phyloP scores from a whole-genome alignment of 2,329 filamentous ascomycete species.

The Diaporthe sp. region DNA sequence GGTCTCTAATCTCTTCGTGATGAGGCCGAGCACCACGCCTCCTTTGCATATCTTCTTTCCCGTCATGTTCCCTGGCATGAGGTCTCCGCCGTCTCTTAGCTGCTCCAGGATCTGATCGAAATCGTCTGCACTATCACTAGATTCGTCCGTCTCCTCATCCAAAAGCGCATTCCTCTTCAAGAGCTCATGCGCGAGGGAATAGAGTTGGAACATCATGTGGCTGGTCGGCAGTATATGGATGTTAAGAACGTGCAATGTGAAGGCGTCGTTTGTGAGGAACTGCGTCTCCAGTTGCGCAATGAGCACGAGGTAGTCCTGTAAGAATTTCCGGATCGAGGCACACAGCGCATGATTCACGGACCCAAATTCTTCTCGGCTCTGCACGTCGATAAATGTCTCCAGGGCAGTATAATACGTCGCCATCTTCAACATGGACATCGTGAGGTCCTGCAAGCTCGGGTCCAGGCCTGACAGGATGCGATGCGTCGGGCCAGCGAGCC shows the following conservation, averaged over 20 bases:
- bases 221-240: constrained; percentile 90
- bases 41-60: constrained; percentile 96
- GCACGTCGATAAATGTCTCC: constrained; percentile 92
- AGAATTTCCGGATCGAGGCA: constrained; percentile 88
- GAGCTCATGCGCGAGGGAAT: constrained; percentile 87
- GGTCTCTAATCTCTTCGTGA: constrained; percentile 85
- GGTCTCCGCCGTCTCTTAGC: constrained; percentile 85
- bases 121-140: constrained; percentile 81
- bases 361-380: constrained; percentile 92
- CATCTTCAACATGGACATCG: constrained; percentile 90
- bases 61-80: constrained; percentile 80
- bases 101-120: constrained; percentile 95
- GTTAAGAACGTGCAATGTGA: constrained; percentile 93
- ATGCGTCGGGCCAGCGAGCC: constrained; percentile 84
- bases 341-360: constrained; percentile 96
- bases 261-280: constrained; percentile 86
- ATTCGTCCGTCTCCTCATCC: constrained; percentile 80
- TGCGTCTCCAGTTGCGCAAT: constrained; percentile 95
- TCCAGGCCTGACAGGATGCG: constrained; percentile 86
- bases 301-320: constrained; percentile 94
- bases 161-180: constrained; percentile 88
- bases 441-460: constrained; percentile 89
- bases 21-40: constrained; percentile 89
- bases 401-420: constrained; percentile 93
- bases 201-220: constrained; percentile 92